phyloP scores from a whole-genome alignment of 768 basidiomycete genomes.

The Gymnopilus dilepis region DNA sequence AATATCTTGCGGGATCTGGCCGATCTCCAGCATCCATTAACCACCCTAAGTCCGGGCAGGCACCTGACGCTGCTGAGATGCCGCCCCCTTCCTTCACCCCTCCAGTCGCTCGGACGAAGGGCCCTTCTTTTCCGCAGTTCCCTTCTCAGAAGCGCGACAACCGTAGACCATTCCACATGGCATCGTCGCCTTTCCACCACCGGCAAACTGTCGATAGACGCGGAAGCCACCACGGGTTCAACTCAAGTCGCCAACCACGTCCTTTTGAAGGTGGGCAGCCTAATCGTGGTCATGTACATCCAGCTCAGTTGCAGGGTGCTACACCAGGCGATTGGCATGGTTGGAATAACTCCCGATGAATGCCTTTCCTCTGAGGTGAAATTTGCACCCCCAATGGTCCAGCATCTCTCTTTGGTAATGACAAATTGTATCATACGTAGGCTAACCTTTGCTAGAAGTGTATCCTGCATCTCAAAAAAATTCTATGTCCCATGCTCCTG shows the following conservation, averaged over 20 bases:
- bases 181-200: slow-evolving; percentile 25
- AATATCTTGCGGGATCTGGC: slow-evolving; percentile 62
- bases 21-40: slow-evolving; percentile 26
- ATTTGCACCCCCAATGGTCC: slow-evolving; percentile 3
- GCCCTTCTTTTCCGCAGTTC: slow-evolving; percentile 18
- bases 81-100: background rate
- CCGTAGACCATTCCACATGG: slow-evolving; percentile 15
- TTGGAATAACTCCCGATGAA: slow-evolving; percentile 36
- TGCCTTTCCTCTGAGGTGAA: slow-evolving; percentile 4
- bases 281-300: slow-evolving; percentile 23
- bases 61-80: slow-evolving; percentile 29
- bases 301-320: slow-evolving; percentile 16
- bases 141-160: slow-evolving; percentile 15
- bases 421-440: background rate
- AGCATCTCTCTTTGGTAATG: background rate
- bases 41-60: slow-evolving; percentile 2
- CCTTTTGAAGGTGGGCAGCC: slow-evolving; percentile 20
- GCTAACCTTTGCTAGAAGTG: background rate
- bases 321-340: slow-evolving; percentile 38
- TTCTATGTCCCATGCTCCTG: background rate
- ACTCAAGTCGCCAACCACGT: slow-evolving; percentile 18
- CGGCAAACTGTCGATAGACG: slow-evolving; percentile 24
- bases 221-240: slow-evolving; percentile 22
- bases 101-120: slow-evolving; percentile 16
- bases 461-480: background rate